These are phyloP conservation scores for Globomyces pollinis-pini DNA, from an alignment of 192 early-diverging fungal species.

Conservation along the genomic window DNA sequence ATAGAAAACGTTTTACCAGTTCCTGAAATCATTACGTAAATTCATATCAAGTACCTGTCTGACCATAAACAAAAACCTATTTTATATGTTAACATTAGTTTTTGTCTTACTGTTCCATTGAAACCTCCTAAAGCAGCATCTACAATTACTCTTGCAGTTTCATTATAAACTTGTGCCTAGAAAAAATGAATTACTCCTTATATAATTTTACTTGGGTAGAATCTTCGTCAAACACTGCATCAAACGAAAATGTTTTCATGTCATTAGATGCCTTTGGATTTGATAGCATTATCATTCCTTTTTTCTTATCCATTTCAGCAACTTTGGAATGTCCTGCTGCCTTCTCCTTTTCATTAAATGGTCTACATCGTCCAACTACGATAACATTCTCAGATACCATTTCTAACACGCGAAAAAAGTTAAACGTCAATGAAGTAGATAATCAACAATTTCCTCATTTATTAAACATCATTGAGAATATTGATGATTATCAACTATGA, in stretches of 20 bases:
- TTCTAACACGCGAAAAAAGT: neutral
- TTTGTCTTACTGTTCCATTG: slow-evolving; percentile 60
- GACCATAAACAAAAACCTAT: slow-evolving; percentile 56
- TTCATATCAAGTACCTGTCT: neutral
- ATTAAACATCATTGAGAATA: no score
- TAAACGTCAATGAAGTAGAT: no score
- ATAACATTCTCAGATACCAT: slow-evolving; percentile 30
- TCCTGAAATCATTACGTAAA: slow-evolving; percentile 38
- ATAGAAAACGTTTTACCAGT: slow-evolving; percentile 58
- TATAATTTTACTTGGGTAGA: slow-evolving; percentile 45
- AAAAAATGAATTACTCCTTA: neutral
- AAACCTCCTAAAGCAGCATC: slow-evolving; percentile 52
- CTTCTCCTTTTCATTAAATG: slow-evolving; percentile 50
- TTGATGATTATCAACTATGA: no score
- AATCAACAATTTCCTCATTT: no score
- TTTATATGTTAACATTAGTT: no score
- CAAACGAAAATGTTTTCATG: slow-evolving; percentile 53
- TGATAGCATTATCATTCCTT: slow-evolving; percentile 27
- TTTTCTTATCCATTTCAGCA: slow-evolving; percentile 25
- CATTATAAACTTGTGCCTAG: slow-evolving; percentile 50
- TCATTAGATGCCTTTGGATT: slow-evolving; percentile 43
- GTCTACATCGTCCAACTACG: slow-evolving; percentile 49
- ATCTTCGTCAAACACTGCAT: slow-evolving; percentile 49
- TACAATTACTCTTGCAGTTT: slow-evolving; percentile 48
- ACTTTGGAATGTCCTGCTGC: slow-evolving; percentile 41